Base-by-base conservation (phyloP, 2,329 filamentous ascomycete genomes). In the Bipolaris sorokiniana region DNA sequence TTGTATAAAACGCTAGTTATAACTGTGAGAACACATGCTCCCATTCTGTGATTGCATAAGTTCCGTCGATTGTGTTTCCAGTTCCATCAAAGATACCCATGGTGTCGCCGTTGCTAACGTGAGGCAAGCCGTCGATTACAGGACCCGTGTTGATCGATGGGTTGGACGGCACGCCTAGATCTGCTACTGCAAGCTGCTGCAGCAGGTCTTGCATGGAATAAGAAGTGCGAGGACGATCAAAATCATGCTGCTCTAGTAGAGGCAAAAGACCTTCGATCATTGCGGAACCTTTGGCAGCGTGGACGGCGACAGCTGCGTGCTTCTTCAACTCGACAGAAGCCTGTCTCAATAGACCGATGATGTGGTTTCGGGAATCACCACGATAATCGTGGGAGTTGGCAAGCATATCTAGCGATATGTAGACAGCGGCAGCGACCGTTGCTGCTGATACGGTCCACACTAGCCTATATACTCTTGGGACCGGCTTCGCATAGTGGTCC, bases 391-490 rank as follows among this genome's bases (percentile, higher is more conserved):
- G 53, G n/a, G 53, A 44, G 20, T 56, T 56, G 10, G 53, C 53
- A 41, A 56, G 53, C 41, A 56, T 56, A 16, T 56, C 53, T 5
- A 56, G 31, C 3, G 54, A 58, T 18, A 61, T 51, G 9, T 61
- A 58, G 7, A 61, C 48, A 31, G 58, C 36, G 10, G 58, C 47
- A 13, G 58, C 58, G 20, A 58, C 58, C 0, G 51, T 54, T 16
- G 58, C 49, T 11, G 58, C 58, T 37, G 58, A 58, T n/a, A 58
- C 48, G 22, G 48, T 51, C 58, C 58, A 61, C 6, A 58, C 47
- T 18, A 61, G 31, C 18, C 54, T 54, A 15, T 61, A 58, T 13
- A 54, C 16, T 23, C 58, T 61, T 15, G 58, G 58, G 10, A 37
- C 58, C 5, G 47, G 54, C 10, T 22, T 42, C 3, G 54, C 50